Base-by-base conservation (phyloP, 495 filamentous ascomycete species). In the Xylaria intraflava region DNA sequence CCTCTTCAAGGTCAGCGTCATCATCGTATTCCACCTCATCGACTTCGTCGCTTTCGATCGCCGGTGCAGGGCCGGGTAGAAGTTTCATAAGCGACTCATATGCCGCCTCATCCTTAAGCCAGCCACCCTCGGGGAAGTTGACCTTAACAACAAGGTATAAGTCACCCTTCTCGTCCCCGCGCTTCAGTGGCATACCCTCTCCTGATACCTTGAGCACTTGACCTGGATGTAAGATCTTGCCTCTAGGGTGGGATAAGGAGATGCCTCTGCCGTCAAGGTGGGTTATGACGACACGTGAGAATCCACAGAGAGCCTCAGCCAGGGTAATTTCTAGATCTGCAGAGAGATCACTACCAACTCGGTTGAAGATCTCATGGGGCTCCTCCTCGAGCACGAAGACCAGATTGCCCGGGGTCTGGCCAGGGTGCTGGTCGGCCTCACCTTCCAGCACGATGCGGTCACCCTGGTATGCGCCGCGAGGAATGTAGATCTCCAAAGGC, bases 231-330 rank as follows among this genome's bases (percentile, higher is more conserved):
- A 98, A 67, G 39, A 95, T 69, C 68, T 87, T 82, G 55, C 90
- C 90, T 41, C 79, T 73, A 2, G 83, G 82, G 61, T 93, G 84
- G 47, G 79, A 78, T 42, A 97, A 70, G 50, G 86, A 79, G 50
- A 98, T 94, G 20, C 94, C 93, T 49, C 93, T 80, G 12, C 92
- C 93, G 62, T 98, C 93, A 4, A 98, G 83, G 66, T 98, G 93
- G 60, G 89, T 92, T 54, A 97, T 46, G 10, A 96, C 89, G 11
- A 95, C 88, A 35, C 90, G 86, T 16, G 87, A 87, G 72, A 98
- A 96, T 7, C 94, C 93, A 30, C 80, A 84, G 47, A 98, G 70
- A 11, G 91, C 84, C 65, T 98, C 93, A 26, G 83, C 83, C 26
- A 98, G 74, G 19, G 86, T 88, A 60, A 98, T 73, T 10, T 86